Conservation (phyloP, 2,329 filamentous ascomycete species). For the Cordyceps farinosa region DNA sequence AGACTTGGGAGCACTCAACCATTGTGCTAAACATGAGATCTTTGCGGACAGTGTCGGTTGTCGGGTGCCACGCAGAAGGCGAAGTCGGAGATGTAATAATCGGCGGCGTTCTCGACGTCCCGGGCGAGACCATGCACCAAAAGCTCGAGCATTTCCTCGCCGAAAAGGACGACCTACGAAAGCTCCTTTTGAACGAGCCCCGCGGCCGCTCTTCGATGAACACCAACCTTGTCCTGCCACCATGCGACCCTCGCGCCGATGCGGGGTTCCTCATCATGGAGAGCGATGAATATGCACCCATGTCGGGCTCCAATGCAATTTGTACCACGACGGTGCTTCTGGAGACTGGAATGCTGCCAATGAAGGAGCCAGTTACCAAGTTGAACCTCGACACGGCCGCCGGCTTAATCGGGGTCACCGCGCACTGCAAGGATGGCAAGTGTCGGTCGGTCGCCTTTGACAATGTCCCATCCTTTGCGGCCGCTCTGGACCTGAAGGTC, state of each 20-base stretch:
- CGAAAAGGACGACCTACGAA: conserved; percentile 38
- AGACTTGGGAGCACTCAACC: background rate
- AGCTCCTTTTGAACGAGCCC: conserved; percentile 44
- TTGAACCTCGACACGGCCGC: conserved; percentile 43
- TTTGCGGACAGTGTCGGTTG: conserved; percentile 27
- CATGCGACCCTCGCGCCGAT: conserved; percentile 42
- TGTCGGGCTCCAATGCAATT: conserved; percentile 44
- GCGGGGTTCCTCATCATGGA: conserved; percentile 47
- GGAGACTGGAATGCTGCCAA: conserved; percentile 45
- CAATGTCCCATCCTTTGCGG: conserved; percentile 43
- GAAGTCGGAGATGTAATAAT: conserved; percentile 47
- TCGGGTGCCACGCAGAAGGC: conserved; percentile 39
- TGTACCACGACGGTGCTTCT: conserved; percentile 42
- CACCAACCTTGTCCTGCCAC: conserved; percentile 39
- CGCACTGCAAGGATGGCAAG: conserved; percentile 40
- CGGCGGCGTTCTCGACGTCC: conserved; percentile 43
- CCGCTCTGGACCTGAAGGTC: conserved; percentile 36
- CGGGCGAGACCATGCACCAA: conserved; percentile 44
- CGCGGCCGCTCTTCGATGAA: conserved; percentile 40
- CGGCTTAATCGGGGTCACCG: conserved; percentile 38
- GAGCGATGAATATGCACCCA: conserved; percentile 38
- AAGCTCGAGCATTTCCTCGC: conserved; percentile 42
- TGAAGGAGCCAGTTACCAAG: conserved; percentile 41
- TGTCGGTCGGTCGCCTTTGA: conserved; percentile 43
- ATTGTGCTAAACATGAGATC: conserved; percentile 15